Percentiles rank a stretch among this genome's conserved stretches.
Conservation (phyloP, 2,329 filamentous ascomycete genomes). For the Trichoderma polysporum region DNA sequence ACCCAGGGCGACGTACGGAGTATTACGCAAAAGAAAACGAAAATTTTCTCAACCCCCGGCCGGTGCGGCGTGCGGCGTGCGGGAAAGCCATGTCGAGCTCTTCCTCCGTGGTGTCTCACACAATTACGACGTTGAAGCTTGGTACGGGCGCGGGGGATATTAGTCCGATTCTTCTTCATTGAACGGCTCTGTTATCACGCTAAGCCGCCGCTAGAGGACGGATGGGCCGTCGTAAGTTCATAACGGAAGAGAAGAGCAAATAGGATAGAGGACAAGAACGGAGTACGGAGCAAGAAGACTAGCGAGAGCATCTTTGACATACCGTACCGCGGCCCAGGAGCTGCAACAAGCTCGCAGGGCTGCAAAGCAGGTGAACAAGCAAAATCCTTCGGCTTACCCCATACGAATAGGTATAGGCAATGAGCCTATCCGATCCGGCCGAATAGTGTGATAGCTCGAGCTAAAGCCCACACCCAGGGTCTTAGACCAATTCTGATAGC, state of each 20-base stretch:
- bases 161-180: conserved; percentile 1
- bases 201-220: conserved; percentile 5
- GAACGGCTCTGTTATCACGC: conserved; percentile 1
- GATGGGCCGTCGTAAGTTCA: background rate
- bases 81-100: background rate
- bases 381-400: conserved; percentile 18
- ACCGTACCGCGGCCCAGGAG: background rate
- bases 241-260: background rate
- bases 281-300: background rate
- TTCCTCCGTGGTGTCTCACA: conserved; percentile 20
- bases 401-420: background rate
- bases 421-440: conserved; percentile 20
- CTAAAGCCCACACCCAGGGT: conserved; percentile 10
- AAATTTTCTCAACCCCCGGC: background rate
- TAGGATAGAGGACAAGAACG: background rate
- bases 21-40: conserved; percentile 14
- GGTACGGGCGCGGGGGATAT: conserved; percentile 2
- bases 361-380: background rate
- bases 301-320: background rate
- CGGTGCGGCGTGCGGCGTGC: conserved; percentile 7
- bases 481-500: conserved; percentile 7
- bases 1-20: background rate
- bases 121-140: conserved; percentile 1
- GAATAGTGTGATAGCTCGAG: conserved; percentile 14
- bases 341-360: background rate